Evolutionary conservation across 441 rosid genomes (phyloP).

Genomic region (Erodium trifolium): DNA sequence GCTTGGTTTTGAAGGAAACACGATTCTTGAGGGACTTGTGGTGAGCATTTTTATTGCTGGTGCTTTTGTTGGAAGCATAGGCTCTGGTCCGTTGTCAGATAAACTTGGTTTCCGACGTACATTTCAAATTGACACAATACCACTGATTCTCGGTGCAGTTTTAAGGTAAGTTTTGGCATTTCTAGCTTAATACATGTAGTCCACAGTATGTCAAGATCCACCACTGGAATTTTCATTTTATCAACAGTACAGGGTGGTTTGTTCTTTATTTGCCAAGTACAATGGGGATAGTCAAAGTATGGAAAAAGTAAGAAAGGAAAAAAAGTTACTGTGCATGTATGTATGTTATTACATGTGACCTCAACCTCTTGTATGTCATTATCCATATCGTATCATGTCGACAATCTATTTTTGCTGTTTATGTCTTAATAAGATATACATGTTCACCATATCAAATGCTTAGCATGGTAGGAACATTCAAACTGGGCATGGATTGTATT

Average conservation of each 20-base stretch:
- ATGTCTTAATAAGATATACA: background rate
- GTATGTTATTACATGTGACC: background rate
- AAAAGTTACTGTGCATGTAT: background rate
- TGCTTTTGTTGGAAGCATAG: slow-evolving; percentile 69
- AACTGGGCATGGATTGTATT: background rate
- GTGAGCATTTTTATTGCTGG: slow-evolving; percentile 77
- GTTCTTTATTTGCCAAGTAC: background rate
- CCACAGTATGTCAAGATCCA: background rate
- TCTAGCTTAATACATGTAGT: background rate
- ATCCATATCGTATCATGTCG: background rate
- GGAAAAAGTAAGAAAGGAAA: background rate
- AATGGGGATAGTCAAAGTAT: background rate
- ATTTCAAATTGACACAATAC: slow-evolving; percentile 49
- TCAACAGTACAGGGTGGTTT: background rate
- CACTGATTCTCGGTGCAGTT: slow-evolving; percentile 57
- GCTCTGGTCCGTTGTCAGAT: slow-evolving; percentile 48
- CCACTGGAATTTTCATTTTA: background rate
- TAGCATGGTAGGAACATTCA: background rate
- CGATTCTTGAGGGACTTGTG: slow-evolving; percentile 64
- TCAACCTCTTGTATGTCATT: background rate
- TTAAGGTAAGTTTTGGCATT: slow-evolving; percentile 35
- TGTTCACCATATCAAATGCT: background rate
- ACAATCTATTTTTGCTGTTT: background rate
- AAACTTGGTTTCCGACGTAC: slow-evolving; percentile 60
- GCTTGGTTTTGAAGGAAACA: slow-evolving; percentile 66